Evolutionary conservation across 1,284 basidiomycete species (phyloP).

Genomic region (Cutaneotrichosporon cyanovorans): DNA sequence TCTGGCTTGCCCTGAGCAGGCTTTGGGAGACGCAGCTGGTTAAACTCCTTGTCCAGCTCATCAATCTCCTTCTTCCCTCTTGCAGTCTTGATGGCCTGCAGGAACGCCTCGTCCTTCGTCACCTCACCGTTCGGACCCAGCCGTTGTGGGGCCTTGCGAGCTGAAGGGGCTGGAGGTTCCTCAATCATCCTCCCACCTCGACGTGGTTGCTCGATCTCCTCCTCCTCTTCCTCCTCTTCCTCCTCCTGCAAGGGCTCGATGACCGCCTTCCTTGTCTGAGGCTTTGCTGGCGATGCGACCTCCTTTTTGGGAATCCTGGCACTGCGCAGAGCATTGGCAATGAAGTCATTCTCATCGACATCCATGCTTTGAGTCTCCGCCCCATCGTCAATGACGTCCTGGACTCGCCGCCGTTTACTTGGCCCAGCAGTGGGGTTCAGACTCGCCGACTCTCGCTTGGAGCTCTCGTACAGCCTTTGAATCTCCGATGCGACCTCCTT

Average conservation of each 20-base stretch:
- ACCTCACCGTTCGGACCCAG: constrained; percentile 10
- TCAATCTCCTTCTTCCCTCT: constrained; percentile 48
- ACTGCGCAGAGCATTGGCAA: constrained; percentile 2
- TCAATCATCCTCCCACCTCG: no score
- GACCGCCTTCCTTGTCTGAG: not conserved
- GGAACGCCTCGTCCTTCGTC: constrained; percentile 35
- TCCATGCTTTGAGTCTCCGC: constrained; percentile 19
- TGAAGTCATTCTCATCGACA: constrained; percentile 24
- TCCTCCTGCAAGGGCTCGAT: not conserved
- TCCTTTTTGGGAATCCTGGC: constrained; percentile 6
- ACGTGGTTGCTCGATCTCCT: no score
- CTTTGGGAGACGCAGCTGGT: constrained; percentile 67
- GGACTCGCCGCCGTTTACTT: constrained; percentile 1
- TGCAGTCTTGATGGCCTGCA: constrained; percentile 32
- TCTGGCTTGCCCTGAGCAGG: constrained; percentile 50
- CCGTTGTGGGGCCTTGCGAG: not conserved
- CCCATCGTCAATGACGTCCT: not conserved
- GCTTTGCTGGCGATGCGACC: not conserved
- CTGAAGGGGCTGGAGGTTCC: no score
- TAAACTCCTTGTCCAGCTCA: constrained; percentile 71
- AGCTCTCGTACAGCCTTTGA: constrained; percentile 34
- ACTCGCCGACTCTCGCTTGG: constrained; percentile 16
- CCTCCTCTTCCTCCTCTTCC: constrained; percentile 21
- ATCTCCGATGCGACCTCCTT: constrained; percentile 28
- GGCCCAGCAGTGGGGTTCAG: constrained; percentile 1